Conservation (phyloP, 768 basidiomycete genomes). For the Podaxis pistillaris region DNA sequence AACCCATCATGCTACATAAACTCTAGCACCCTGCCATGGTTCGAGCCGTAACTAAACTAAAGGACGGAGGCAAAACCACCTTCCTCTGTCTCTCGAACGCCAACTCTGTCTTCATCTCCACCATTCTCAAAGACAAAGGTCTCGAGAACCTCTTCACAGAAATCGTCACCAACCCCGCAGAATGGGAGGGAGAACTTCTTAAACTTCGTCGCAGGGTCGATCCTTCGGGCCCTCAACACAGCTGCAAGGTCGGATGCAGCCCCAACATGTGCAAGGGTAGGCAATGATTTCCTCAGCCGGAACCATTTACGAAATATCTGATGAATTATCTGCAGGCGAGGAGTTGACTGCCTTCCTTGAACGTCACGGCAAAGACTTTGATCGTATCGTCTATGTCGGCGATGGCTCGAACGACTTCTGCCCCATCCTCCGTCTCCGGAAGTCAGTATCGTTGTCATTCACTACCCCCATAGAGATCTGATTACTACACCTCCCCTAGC, state of each 20-base stretch:
- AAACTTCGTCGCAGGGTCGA: slow-evolving; percentile 75
- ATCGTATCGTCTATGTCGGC: slow-evolving; percentile 86
- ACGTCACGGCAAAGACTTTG: slow-evolving; percentile 57
- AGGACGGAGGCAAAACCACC: slow-evolving; percentile 63
- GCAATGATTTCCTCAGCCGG: slow-evolving; percentile 7
- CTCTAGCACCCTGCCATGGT: slow-evolving; percentile 94
- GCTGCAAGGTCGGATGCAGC: slow-evolving; percentile 84
- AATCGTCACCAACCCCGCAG: slow-evolving; percentile 90
- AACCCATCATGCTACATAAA: background rate
- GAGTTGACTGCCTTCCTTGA: slow-evolving; percentile 84
- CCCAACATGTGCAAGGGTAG: slow-evolving; percentile 98
- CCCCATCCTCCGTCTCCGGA: slow-evolving; percentile 77
- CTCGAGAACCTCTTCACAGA: slow-evolving; percentile 73
- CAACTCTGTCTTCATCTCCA: slow-evolving; percentile 87
- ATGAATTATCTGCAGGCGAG: slow-evolving; percentile 54
- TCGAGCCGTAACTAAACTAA: slow-evolving; percentile 79
- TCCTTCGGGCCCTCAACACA: slow-evolving; percentile 75
- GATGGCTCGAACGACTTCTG: slow-evolving; percentile 97
- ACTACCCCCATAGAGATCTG: background rate
- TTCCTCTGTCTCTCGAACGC: slow-evolving; percentile 94
- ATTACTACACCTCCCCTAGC: slow-evolving; percentile 34
- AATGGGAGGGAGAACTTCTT: slow-evolving; percentile 75
- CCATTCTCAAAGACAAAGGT: slow-evolving; percentile 83
- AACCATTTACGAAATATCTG: background rate
- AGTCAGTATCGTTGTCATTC: slow-evolving; percentile 37